Evolutionary conservation across 2,329 filamentous ascomycete species (phyloP).

Genomic region (Xylaria hypoxylon): DNA sequence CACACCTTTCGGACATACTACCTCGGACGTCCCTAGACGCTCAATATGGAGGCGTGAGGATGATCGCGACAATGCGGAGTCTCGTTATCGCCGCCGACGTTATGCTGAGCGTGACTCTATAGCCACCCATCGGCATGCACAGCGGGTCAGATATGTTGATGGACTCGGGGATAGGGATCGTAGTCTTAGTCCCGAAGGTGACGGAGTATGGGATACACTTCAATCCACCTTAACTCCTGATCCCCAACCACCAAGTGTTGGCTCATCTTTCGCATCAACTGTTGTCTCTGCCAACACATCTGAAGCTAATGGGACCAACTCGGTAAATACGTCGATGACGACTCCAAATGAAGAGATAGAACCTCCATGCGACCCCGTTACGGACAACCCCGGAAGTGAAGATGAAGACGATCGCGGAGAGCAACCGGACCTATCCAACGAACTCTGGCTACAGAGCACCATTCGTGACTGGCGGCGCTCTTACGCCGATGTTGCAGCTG

Average conservation of each 20-base stretch:
- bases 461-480: slow-evolving; percentile 45
- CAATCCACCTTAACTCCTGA: slow-evolving; percentile 84
- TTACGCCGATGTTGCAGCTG: slow-evolving; percentile 57
- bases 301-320: slow-evolving; percentile 56
- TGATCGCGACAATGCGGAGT: slow-evolving; percentile 10
- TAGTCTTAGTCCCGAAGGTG: slow-evolving; percentile 79
- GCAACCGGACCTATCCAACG: background rate
- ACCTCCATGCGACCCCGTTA: slow-evolving; percentile 63
- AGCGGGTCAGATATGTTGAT: slow-evolving; percentile 59
- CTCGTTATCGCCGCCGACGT: slow-evolving; percentile 20
- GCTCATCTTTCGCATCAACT: slow-evolving; percentile 83
- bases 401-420: slow-evolving; percentile 58
- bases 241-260: slow-evolving; percentile 80
- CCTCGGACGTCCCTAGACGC: background rate
- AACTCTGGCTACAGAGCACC: slow-evolving; percentile 24
- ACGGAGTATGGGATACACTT: slow-evolving; percentile 81
- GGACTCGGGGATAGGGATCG: slow-evolving; percentile 87
- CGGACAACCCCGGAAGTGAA: slow-evolving; percentile 67
- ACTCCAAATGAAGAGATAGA: slow-evolving; percentile 57
- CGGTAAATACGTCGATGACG: slow-evolving; percentile 61
- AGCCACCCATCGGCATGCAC: background rate
- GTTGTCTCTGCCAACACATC: slow-evolving; percentile 60
- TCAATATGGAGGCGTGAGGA: background rate
- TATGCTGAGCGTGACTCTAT: background rate
- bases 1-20: background rate